Base-by-base conservation (phyloP, 331 rosid genomes). In the Malus hybrid region DNA sequence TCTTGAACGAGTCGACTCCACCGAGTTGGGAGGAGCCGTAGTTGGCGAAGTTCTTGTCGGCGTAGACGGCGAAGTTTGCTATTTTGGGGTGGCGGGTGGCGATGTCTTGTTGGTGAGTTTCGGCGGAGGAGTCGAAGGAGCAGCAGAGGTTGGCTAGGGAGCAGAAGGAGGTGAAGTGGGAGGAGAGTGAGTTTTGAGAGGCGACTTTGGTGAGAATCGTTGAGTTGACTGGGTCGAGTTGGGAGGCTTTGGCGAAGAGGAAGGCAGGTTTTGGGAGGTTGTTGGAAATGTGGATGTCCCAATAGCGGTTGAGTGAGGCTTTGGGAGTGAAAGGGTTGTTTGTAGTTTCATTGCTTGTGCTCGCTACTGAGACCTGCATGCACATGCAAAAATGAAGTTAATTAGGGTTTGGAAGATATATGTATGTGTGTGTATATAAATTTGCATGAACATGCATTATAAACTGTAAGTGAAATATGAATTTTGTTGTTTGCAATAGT, bases 231-330 rank as follows among this genome's bases (percentile, higher is more conserved):
- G 90, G 83, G 20, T 86, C 82, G 75, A 94, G 91, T 13, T 88
- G 87, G 2, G 99, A 92, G 28, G 97, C 92, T 79, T 88, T 94
- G 6, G 94, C 80, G 71, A 94, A 78, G 50, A 94, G 68, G 67
- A 92, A 94, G 6, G 67, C 18, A 2, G 97, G 96, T 19, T 75
- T 84, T 1, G 87, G 88, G 34, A 73, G 80, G 2, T 76, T 59
- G 77, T 75, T 90, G 7, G 88, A 81, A 68, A 88, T 76, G 22
- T 82, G 88, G 6, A 44, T 77, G 80, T 88, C 91, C 99, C 99
- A 94, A 67, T 92, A 84, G 4, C 99, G 91, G 73, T 79, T 55
- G 29, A 89, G 77, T 3, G 91, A 87, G 28, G 97, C 95, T 85
- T 75, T 94, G 27, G 96, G 88, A 20, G 88, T 86, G 68, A 92